Conservation (phyloP, 768 basidiomycete genomes). For the Lactarius pseudohatsudake region DNA sequence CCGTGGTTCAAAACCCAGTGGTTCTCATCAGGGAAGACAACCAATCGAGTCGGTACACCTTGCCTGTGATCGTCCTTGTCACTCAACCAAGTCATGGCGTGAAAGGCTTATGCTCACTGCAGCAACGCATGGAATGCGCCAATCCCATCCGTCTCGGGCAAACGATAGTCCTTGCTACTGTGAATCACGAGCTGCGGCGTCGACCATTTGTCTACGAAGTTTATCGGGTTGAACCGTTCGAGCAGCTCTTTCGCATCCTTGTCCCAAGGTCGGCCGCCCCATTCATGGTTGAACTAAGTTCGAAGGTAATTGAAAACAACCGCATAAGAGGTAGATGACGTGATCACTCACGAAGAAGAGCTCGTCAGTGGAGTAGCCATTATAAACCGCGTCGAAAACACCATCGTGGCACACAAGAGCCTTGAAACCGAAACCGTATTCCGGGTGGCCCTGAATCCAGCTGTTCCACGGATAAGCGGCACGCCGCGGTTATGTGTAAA, state of each 20-base stretch:
- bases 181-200: slow-evolving; percentile 86
- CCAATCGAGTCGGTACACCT: slow-evolving; percentile 69
- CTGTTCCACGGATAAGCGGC: slow-evolving; percentile 40
- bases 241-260: slow-evolving; percentile 51
- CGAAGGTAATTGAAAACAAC: neutral
- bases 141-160: slow-evolving; percentile 84
- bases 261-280: slow-evolving; percentile 83
- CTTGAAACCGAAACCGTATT: slow-evolving; percentile 86
- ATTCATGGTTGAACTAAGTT: slow-evolving; percentile 78
- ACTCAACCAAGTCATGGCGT: neutral
- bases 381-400: slow-evolving; percentile 77
- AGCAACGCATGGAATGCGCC: slow-evolving; percentile 83
- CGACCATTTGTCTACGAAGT: slow-evolving; percentile 81
- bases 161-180: slow-evolving; percentile 83
- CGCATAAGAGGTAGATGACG: neutral
- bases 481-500: slow-evolving; percentile 6
- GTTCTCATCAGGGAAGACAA: slow-evolving; percentile 89
- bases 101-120: slow-evolving; percentile 52
- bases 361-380: slow-evolving; percentile 89
- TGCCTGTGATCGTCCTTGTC: slow-evolving; percentile 43
- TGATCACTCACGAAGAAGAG: slow-evolving; percentile 73
- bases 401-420: slow-evolving; percentile 93
- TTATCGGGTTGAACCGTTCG: slow-evolving; percentile 74
- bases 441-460: slow-evolving; percentile 95
- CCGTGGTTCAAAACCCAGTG: slow-evolving; percentile 87